Evolutionary conservation across 495 filamentous ascomycete genomes (phyloP).

Genomic region (Xylaria flabelliformis): DNA sequence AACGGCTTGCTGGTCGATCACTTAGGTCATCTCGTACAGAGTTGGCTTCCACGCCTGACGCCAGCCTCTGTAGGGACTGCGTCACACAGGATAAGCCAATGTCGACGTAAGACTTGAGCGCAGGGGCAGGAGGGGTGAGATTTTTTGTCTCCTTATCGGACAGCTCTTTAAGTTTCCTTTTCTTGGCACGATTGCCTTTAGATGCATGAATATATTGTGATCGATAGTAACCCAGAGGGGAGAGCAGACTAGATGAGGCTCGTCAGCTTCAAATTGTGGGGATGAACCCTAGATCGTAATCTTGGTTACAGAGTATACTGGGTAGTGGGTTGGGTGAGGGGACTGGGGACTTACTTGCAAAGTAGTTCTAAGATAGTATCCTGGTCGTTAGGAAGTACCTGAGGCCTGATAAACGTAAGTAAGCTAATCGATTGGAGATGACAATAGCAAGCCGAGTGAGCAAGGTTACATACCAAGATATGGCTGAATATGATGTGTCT

Average conservation of each 20-base stretch:
- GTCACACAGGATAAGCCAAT: constrained; percentile 65
- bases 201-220: constrained; percentile 53
- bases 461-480: constrained; percentile 42
- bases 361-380: constrained; percentile 62
- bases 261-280: not conserved
- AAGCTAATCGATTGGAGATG: not conserved
- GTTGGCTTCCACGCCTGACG: constrained; percentile 26
- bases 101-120: constrained; percentile 58
- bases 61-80: constrained; percentile 57
- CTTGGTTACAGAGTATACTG: not conserved
- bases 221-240: constrained; percentile 62
- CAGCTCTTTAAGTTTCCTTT: constrained; percentile 50
- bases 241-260: constrained; percentile 53
- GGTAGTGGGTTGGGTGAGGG: not conserved
- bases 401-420: constrained; percentile 49
- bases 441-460: not conserved
- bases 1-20: constrained; percentile 24
- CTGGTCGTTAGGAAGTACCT: constrained; percentile 54
- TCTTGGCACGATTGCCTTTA: constrained; percentile 58
- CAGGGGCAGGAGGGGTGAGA: constrained; percentile 48
- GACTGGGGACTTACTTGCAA: constrained; percentile 51
- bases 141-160: constrained; percentile 11
- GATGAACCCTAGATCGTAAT: not conserved
- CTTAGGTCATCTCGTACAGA: constrained; percentile 8
- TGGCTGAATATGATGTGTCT: constrained; percentile 48